Percentiles rank a stretch among this genome's conserved stretches.
phyloP scores from a whole-genome alignment of 495 filamentous ascomycete genomes.

The Aspergillus homomorphus region DNA sequence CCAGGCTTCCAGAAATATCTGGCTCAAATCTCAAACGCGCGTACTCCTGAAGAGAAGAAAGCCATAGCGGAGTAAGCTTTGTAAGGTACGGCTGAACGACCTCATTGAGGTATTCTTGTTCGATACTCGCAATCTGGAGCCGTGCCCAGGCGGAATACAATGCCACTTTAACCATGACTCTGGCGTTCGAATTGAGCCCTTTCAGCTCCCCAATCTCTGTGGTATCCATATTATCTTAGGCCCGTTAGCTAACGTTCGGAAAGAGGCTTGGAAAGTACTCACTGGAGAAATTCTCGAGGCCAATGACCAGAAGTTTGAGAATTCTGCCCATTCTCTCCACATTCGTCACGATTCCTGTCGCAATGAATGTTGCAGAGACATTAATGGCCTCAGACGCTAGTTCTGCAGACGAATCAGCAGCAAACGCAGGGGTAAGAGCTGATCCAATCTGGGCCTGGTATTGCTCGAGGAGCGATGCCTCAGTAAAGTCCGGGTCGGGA shows the following conservation, averaged over 20 bases:
- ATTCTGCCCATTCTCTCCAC: slow-evolving; percentile 98
- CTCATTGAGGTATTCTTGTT: slow-evolving; percentile 83
- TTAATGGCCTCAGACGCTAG: slow-evolving; percentile 92
- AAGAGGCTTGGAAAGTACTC: slow-evolving; percentile 9
- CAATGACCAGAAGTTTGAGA: slow-evolving; percentile 84
- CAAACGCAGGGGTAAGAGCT: slow-evolving; percentile 93
- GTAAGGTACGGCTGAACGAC: slow-evolving; percentile 89
- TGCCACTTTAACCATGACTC: slow-evolving; percentile 97
- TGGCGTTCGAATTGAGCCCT: slow-evolving; percentile 90
- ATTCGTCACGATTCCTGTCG: slow-evolving; percentile 95
- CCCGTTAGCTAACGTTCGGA: slow-evolving; percentile 12
- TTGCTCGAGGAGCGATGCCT: slow-evolving; percentile 92
- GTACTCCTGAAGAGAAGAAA: slow-evolving; percentile 90
- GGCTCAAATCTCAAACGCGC: slow-evolving; percentile 92
- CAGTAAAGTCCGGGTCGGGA: slow-evolving; percentile 93
- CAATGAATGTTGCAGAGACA: slow-evolving; percentile 96
- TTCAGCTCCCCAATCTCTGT: slow-evolving; percentile 90
- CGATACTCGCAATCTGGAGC: slow-evolving; percentile 90
- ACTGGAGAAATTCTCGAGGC: slow-evolving; percentile 88
- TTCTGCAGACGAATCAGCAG: slow-evolving; percentile 91
- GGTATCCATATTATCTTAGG: slow-evolving; percentile 62
- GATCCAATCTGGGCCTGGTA: slow-evolving; percentile 98
- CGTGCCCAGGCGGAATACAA: slow-evolving; percentile 99
- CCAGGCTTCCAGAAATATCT: slow-evolving; percentile 86
- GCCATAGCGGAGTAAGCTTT: slow-evolving; percentile 86